Conservation (phyloP, 78 protist genomes). For the Dictyostelium intermedium region DNA sequence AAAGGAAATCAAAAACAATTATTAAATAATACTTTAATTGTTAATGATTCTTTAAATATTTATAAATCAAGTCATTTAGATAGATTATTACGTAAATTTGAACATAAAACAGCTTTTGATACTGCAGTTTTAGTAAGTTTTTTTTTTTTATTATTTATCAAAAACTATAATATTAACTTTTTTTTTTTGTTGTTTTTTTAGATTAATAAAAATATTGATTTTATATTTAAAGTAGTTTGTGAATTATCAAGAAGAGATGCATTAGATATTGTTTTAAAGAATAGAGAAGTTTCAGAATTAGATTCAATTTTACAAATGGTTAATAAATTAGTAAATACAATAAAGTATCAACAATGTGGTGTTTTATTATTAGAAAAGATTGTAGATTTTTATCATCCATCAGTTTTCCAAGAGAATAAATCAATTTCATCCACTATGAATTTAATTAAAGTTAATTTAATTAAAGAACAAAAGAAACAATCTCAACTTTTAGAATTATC, state of each 20-base stretch:
- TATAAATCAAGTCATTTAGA: slow-evolving; percentile 42
- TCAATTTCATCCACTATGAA: background rate
- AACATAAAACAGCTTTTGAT: slow-evolving; percentile 73
- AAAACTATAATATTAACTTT: too few relatives aligned
- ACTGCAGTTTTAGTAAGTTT: slow-evolving; percentile 22
- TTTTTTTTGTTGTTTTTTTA: background rate
- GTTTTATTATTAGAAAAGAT: slow-evolving; percentile 27
- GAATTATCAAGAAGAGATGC: slow-evolving; percentile 71
- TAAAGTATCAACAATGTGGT: slow-evolving; percentile 20
- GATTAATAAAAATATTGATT: slow-evolving; percentile 20
- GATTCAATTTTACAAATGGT: slow-evolving; percentile 12
- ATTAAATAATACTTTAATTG: background rate
- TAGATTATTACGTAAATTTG: slow-evolving; percentile 40
- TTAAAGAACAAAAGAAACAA: slow-evolving; percentile 15
- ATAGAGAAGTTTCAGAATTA: slow-evolving; percentile 3
- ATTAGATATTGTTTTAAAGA: slow-evolving; percentile 13
- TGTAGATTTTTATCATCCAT: slow-evolving; percentile 4
- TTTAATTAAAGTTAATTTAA: background rate
- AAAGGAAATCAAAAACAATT: background rate
- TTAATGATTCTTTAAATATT: background rate
- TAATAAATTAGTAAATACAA: background rate
- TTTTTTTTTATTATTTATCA: background rate
- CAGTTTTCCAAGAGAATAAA: background rate
- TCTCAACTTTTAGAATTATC: background rate
- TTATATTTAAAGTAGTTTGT: slow-evolving; percentile 39